A percentile compares a stretch with the other conserved stretches of the same genome.
These are phyloP conservation scores for Penicillium sp. DNA, from an alignment of 2,329 filamentous ascomycete genomes.

Conservation along the genomic window DNA sequence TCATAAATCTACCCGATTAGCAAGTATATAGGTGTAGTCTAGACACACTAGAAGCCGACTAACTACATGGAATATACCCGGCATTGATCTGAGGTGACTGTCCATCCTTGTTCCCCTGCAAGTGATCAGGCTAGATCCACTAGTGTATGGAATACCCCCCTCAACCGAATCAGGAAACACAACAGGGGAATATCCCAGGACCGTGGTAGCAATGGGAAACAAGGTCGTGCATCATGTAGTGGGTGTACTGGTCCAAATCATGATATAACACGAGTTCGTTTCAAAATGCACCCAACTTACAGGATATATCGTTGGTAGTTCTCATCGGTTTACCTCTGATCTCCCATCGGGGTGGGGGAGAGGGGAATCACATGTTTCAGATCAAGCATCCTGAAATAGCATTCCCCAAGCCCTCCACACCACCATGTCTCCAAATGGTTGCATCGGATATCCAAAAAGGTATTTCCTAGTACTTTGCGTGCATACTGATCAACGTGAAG, in stretches of 20 bases:
- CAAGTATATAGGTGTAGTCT: not conserved
- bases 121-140: not conserved
- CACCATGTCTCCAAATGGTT: slow-evolving; percentile 5
- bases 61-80: not conserved
- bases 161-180: not conserved
- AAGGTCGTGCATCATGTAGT: not conserved
- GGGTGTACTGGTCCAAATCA: not conserved
- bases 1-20: not conserved
- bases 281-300: not conserved
- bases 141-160: not conserved
- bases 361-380: slow-evolving; percentile 12
- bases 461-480: not conserved
- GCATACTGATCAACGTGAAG: not conserved
- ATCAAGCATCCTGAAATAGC: not conserved
- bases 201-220: not conserved
- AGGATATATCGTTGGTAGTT: not conserved
- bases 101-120: slow-evolving; percentile 1
- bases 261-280: not conserved
- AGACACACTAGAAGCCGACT: not conserved
- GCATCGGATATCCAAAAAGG: not conserved
- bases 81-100: not conserved
- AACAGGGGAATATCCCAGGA: not conserved
- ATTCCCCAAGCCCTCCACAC: slow-evolving; percentile 4
- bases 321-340: not conserved
- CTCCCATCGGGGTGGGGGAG: slow-evolving; percentile 1